Evolutionary conservation across 768 basidiomycete genomes (phyloP).

Genomic region (Porpolomopsis calyptriformis): DNA sequence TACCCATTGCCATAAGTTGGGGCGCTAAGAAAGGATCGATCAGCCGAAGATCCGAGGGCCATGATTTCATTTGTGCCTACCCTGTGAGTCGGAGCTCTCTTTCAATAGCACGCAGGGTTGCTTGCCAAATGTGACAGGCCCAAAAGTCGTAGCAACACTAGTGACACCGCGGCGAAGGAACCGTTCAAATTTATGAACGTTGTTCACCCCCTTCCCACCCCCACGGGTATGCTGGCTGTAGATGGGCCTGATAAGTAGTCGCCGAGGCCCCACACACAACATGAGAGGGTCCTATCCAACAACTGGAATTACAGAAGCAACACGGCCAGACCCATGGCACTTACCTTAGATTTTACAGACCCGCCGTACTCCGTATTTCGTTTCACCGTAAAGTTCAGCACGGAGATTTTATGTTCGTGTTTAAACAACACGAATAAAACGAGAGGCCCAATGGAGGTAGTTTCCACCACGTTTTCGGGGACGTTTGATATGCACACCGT

Average conservation of each 20-base stretch:
- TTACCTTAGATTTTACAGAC: slow-evolving; percentile 84
- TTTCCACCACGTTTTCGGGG: slow-evolving; percentile 45
- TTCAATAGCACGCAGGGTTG: slow-evolving; percentile 68
- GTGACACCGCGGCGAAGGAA: slow-evolving; percentile 78
- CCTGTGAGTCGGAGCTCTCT: slow-evolving; percentile 56
- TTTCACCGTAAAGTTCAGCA: slow-evolving; percentile 86
- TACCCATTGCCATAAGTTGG: slow-evolving; percentile 81
- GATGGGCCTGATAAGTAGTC: slow-evolving; percentile 74
- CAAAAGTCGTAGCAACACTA: slow-evolving; percentile 79
- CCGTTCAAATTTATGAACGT: slow-evolving; percentile 93
- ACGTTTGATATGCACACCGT: slow-evolving; percentile 68
- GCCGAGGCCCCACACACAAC: slow-evolving; percentile 80
- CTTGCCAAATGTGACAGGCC: slow-evolving; percentile 80
- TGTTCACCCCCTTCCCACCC: slow-evolving; percentile 86
- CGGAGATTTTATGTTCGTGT: slow-evolving; percentile 94
- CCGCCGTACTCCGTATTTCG: slow-evolving; percentile 90
- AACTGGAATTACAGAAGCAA: neutral
- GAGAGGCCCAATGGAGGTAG: slow-evolving; percentile 47
- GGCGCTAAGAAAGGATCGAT: slow-evolving; percentile 38
- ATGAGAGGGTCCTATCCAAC: slow-evolving; percentile 67
- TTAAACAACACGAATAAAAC: slow-evolving; percentile 75
- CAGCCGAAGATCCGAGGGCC: slow-evolving; percentile 1
- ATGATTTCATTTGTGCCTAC: slow-evolving; percentile 27
- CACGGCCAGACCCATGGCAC: neutral
- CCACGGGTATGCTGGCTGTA: slow-evolving; percentile 90